Evolutionary conservation across 768 basidiomycete genomes (phyloP).

Genomic region (Mycena olivaceomarginata): DNA sequence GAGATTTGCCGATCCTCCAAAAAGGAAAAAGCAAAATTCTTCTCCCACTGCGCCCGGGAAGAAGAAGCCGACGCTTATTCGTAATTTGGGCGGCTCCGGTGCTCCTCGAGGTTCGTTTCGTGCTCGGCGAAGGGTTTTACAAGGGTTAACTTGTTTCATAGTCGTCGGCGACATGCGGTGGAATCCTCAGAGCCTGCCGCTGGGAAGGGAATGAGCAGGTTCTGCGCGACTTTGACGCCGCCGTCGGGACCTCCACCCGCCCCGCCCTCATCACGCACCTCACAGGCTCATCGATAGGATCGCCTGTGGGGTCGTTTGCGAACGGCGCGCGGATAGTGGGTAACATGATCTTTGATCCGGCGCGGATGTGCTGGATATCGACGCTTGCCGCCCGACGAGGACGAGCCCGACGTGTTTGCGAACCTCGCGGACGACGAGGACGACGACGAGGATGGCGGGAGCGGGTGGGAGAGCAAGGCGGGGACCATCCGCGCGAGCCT

Average conservation of each 20-base stretch:
- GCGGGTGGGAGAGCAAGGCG: slow-evolving; percentile 79
- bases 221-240: slow-evolving; percentile 93
- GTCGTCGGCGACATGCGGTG: slow-evolving; percentile 98
- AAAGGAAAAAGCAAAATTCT: slow-evolving; percentile 74
- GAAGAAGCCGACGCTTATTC: slow-evolving; percentile 92
- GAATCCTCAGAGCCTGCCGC: slow-evolving; percentile 91
- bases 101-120: slow-evolving; percentile 82
- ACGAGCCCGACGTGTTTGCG: slow-evolving; percentile 97
- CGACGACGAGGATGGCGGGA: slow-evolving; percentile 63
- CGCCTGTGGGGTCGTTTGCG: slow-evolving; percentile 83
- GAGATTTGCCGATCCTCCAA: slow-evolving; percentile 59
- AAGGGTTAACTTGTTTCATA: slow-evolving; percentile 54
- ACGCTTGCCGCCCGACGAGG: slow-evolving; percentile 89
- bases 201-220: slow-evolving; percentile 99
- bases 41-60: slow-evolving; percentile 69
- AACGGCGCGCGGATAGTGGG: slow-evolving; percentile 93
- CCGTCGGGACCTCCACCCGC: slow-evolving; percentile 87
- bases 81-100: slow-evolving; percentile 82
- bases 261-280: slow-evolving; percentile 97
- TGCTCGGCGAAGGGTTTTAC: background rate
- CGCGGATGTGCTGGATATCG: slow-evolving; percentile 96
- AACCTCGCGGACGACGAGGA: slow-evolving; percentile 95
- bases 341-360: slow-evolving; percentile 98
- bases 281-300: slow-evolving; percentile 90
- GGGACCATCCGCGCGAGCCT: slow-evolving; percentile 86